These are phyloP conservation scores for Monascus purpureus DNA, from an alignment of 495 filamentous ascomycete genomes.

Conservation along the genomic window DNA sequence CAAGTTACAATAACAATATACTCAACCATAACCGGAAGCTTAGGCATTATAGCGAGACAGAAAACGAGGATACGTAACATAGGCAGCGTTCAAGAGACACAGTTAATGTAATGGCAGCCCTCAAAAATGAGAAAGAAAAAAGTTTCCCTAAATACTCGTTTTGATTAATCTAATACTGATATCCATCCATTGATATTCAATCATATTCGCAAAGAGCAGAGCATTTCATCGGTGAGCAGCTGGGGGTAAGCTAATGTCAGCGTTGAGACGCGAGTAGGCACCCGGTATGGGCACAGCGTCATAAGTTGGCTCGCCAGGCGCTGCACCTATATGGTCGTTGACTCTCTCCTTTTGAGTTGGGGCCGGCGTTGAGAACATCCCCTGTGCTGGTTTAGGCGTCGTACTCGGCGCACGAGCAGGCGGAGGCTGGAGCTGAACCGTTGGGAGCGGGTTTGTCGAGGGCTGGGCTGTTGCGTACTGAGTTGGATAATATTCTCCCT, in stretches of 20 bases:
- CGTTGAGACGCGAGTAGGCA: constrained; percentile 32
- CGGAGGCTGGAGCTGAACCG: constrained; percentile 76
- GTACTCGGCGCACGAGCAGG: constrained; percentile 63
- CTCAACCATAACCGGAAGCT: too few species aligned
- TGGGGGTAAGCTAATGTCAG: constrained; percentile 18
- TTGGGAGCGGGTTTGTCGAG: constrained; percentile 34
- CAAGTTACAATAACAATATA: too few species aligned
- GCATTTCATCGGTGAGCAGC: too few species aligned
- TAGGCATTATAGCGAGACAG: too few species aligned
- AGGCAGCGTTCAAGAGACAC: too few species aligned
- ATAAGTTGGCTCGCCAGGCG: constrained; percentile 36
- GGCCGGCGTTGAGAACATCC: constrained; percentile 35
- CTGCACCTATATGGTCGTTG: constrained; percentile 27
- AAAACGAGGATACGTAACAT: too few species aligned
- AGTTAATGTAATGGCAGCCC: too few species aligned
- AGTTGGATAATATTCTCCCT: constrained; percentile 31
- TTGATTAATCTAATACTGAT: too few species aligned
- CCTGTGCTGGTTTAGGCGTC: constrained; percentile 51
- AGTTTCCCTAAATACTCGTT: too few species aligned
- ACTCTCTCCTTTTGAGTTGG: constrained; percentile 6
- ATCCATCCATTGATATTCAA: too few species aligned
- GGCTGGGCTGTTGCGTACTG: constrained; percentile 35
- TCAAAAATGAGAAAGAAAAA: too few species aligned
- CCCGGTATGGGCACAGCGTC: constrained; percentile 39
- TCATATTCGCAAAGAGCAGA: too few species aligned